phyloP scores from a whole-genome alignment of 2,329 filamentous ascomycete genomes.

The Clonostachys chloroleuca region DNA sequence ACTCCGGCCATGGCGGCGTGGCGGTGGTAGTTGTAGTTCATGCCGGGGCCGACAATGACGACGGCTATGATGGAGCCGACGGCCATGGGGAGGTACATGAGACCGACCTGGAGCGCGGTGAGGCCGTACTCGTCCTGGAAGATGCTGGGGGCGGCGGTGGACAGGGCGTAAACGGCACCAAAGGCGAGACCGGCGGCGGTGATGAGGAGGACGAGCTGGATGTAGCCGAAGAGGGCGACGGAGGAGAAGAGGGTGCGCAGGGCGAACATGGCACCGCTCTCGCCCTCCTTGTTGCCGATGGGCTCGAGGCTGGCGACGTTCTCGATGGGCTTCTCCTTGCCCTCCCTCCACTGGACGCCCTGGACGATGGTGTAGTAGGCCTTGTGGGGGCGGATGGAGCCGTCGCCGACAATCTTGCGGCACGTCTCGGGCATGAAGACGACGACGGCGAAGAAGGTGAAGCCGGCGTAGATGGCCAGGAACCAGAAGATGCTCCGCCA shows the following conservation, averaged over 20 bases:
- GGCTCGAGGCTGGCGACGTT: background rate
- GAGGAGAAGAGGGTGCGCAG: constrained; percentile 20
- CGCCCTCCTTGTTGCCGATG: background rate
- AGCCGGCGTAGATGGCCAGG: constrained; percentile 33
- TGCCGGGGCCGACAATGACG: constrained; percentile 36
- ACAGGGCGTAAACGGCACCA: constrained; percentile 24
- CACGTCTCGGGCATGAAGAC: constrained; percentile 23
- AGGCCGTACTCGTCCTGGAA: constrained; percentile 22
- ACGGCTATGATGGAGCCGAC: constrained; percentile 27
- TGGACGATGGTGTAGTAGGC: constrained; percentile 11
- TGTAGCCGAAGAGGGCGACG: constrained; percentile 23
- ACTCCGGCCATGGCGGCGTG: constrained; percentile 44
- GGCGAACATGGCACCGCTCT: constrained; percentile 10
- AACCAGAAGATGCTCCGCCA: constrained; percentile 56
- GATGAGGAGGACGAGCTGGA: constrained; percentile 23
- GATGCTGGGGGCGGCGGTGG: constrained; percentile 23
- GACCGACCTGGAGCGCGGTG: constrained; percentile 33
- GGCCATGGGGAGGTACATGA: constrained; percentile 31
- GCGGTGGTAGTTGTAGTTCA: constrained; percentile 59
- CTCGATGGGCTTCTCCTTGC: background rate
- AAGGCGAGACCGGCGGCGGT: constrained; percentile 20
- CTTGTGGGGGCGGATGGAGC: constrained; percentile 28
- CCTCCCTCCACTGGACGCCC: constrained; percentile 1
- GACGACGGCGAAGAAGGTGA: constrained; percentile 33
- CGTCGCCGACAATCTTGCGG: constrained; percentile 38